A percentile compares a stretch with the other conserved stretches of the same genome.
phyloP scores from a whole-genome alignment of 441 rosid genomes.

The Euphorbia celastroides region DNA sequence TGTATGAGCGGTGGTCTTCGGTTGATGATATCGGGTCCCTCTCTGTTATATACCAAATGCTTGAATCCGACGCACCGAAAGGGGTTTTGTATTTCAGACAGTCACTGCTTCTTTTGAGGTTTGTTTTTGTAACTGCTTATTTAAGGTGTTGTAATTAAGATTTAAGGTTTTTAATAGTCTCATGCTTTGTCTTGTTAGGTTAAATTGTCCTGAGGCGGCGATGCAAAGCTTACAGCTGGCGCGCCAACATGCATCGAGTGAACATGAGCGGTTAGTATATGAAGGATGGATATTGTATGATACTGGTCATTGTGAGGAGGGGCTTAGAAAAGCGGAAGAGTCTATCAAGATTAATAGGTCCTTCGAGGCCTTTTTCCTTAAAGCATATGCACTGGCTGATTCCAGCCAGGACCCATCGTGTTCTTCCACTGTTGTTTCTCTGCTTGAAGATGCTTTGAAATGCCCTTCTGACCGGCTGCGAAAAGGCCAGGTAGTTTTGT shows the following conservation, averaged over 20 bases:
- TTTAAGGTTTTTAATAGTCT: not conserved
- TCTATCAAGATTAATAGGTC: conserved; percentile 78
- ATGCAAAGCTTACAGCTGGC: conserved; percentile 95
- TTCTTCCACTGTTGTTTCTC: conserved; percentile 74
- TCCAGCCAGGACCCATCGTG: conserved; percentile 82
- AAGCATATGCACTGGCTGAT: conserved; percentile 98
- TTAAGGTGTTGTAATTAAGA: too few species aligned
- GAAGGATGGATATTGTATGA: conserved; percentile 99
- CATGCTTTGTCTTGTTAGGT: conserved; percentile 35
- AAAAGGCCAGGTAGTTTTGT: conserved; percentile 79
- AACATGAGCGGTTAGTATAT: conserved; percentile 83
- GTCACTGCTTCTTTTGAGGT: conserved; percentile 94
- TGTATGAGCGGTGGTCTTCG: conserved; percentile 92
- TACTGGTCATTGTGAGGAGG: conserved; percentile 92
- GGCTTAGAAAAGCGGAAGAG: conserved; percentile 82
- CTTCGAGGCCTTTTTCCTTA: conserved; percentile 91
- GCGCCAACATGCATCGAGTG: conserved; percentile 76
- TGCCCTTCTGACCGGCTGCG: conserved; percentile 97
- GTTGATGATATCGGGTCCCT: conserved; percentile 98
- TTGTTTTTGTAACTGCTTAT: conserved; percentile 6
- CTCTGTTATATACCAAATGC: conserved; percentile 98
- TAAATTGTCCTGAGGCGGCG: conserved; percentile 95
- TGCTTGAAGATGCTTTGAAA: conserved; percentile 84
- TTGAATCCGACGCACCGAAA: conserved; percentile 85
- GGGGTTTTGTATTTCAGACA: conserved; percentile 93